Base-by-base conservation (phyloP, 1,139 yeast genomes). In the Wickerhamiella infanticola region DNA sequence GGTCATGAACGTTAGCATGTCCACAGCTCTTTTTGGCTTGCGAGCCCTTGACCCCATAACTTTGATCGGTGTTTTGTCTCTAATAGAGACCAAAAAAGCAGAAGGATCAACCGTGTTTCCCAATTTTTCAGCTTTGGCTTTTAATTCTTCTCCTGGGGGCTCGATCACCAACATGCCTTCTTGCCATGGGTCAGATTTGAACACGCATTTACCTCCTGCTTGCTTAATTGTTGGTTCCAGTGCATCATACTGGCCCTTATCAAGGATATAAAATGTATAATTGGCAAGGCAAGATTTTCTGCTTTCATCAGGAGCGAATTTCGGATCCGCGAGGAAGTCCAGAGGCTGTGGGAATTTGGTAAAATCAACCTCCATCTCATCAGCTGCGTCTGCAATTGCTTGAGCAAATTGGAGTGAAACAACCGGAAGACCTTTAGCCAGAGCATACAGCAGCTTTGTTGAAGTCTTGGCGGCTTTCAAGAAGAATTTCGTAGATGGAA, bases 361-460 rank as follows among this genome's bases (percentile, higher is more conserved):
- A 40, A 48, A 53, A 41, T 56, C 54, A 8, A 25, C 44, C 35
- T 52, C 53, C 38, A 52, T 40, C 9, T 18, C 41, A 5, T 45
- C 46, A 2, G 50, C 50, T 2, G 53, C 44, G 2, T 38, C 43
- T 3, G 37, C 43, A 1, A 61, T 38, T 2, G 48, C 50, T 24
- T 47, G 50, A 5, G 52, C 46, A 41, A 47, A 60, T 3, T 53
- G 56, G 24, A 45, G 40, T 23, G 50, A 51, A 6, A 54, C 57
- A n/a, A 61, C 44, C 1, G 63, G 63, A 2, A 60, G 46, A 9
- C 46, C 49, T 13, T 46, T 41, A 6, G 55, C 56, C 46, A 61
- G 47, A 3, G 64, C 64, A 24, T 47, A 50, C 39, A 58, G 50
- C 2, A 54, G 43, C 39, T 56, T 57, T 9, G 61, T 48, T 1